Base-by-base conservation (phyloP, 2,329 filamentous ascomycete species). In the Clonostachys rhizophaga region DNA sequence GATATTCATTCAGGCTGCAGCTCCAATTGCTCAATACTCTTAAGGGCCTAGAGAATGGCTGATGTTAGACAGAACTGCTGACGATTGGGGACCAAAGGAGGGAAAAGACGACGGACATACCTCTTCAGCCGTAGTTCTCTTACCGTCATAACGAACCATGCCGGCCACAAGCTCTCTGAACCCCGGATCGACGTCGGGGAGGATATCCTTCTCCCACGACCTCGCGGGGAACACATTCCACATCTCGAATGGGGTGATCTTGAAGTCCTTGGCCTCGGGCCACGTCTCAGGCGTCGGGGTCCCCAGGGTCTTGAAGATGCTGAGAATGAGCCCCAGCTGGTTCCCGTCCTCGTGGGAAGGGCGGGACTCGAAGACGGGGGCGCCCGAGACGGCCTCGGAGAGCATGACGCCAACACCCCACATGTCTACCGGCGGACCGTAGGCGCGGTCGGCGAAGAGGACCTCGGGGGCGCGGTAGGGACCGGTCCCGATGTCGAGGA, bases 401-500 rank as follows among this genome's bases (percentile, higher is more conserved):
- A 95, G 79, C 58, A 96, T 86, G 52, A 86, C 86, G 1, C 95
- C 94, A 1, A 87, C 78, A 5, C 84, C 87, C 94, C 95, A 99
- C 68, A 97, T 83, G 64, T 99, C 94, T 4, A 97, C 76, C 9
- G 79, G 74, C 1, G 79, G 64, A 3, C 77, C 79, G 60, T 99
- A 99, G 0, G 73, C 69, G 44, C 77, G 82, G 63, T 91, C 78
- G 1, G 91, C 94, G 61, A 99, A 97, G 7, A 99, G 74, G 1
- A 91, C 79, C 60, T 99, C 95, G 0, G 94, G 94, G 0, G 92
- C 81, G 17, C 95, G 83, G 67, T 99, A 99, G 43, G 87, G 82
- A 0, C 91, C 92, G 2, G 92, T 97, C 35, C 94, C 94, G 24
- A 99, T 88, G 62, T 99, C 95, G 8, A 94, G 85, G 45, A 96